Base-by-base conservation (phyloP, 768 basidiomycete genomes). In the Scleroderma citrinum region DNA sequence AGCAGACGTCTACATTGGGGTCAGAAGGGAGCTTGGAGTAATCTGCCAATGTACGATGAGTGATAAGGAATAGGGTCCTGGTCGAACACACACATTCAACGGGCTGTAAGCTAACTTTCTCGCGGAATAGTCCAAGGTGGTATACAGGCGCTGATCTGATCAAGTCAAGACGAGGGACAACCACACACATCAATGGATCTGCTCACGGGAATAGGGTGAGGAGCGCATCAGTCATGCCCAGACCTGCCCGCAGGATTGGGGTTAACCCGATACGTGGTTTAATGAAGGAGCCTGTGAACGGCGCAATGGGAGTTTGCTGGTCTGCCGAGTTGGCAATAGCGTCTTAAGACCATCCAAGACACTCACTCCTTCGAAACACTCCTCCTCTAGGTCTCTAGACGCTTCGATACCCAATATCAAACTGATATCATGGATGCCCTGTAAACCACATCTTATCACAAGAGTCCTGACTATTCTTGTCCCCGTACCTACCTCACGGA, bases 171-270 rank as follows among this genome's bases (percentile, higher is more conserved):
- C 21, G 20, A 51, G 46, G 48, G 53, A 23, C 7, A 24, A 24
- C 29, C 30, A 44, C 48, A 23, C 42, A n/a, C 32, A 6, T 12
- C 7, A 17, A 36, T 32, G 23, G 38, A 44, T 36, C 38, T 13
- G 75, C 88, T 34, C 73, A 87, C 76, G 92, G 93, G 67, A 94
- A 95, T 44, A 94, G 72, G 46, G 79, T 80, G 52, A 94, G 70
- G 69, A 96, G 67, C 19, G 88, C 90, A 57, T 95, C 91, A 1
- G 87, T 80, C 92, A 98, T 94, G 16, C 92, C 92, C 54, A 94
- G 70, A 5, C 95, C 95, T 26, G 95, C 95, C 34, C 95, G 82
- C 48, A 98, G 73, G 58, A 98, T 91, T 35, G 95, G 95, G 2
- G 90, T 85, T 47, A 98, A 68, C 5, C 91, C 95, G 46, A 98